Conservation (phyloP, 1,284 basidiomycete genomes). For the Cryptococcus wingfieldii region DNA sequence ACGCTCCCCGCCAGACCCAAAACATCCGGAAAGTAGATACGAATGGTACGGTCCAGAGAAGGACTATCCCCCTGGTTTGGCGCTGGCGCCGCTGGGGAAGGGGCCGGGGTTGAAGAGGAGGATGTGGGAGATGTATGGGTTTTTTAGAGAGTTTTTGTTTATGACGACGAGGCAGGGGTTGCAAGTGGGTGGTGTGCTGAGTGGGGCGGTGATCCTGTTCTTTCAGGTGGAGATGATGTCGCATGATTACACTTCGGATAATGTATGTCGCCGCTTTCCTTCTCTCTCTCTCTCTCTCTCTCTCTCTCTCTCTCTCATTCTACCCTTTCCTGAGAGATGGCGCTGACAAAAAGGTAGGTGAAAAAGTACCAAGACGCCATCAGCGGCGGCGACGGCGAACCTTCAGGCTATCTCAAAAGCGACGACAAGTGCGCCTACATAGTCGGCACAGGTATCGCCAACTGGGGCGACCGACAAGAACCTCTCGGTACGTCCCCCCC, state of each 20-base stretch:
- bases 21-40: conserved; percentile 4
- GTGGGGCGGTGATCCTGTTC: conserved; percentile 16
- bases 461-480: conserved; percentile 22
- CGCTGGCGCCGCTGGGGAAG: conserved; percentile 10
- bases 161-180: conserved; percentile 25
- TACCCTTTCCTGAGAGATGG: background rate
- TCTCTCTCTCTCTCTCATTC: background rate
- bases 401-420: background rate
- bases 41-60: conserved; percentile 12
- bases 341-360: background rate
- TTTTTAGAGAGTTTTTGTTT: conserved; percentile 15
- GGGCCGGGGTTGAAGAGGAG: conserved; percentile 15
- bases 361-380: conserved; percentile 1
- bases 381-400: background rate
- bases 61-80: conserved; percentile 7
- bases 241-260: conserved; percentile 14
- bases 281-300: background rate
- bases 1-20: background rate
- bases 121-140: conserved; percentile 26
- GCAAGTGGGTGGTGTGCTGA: conserved; percentile 24
- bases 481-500: conserved; percentile 19
- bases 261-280: conserved; percentile 9
- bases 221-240: conserved; percentile 27
- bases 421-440: conserved; percentile 26
- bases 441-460: conserved; percentile 28